Evolutionary conservation across 1,139 yeast genomes (phyloP), one percentile per base, ranked within the genome.

Genomic region (Pichia cactophila): DNA sequence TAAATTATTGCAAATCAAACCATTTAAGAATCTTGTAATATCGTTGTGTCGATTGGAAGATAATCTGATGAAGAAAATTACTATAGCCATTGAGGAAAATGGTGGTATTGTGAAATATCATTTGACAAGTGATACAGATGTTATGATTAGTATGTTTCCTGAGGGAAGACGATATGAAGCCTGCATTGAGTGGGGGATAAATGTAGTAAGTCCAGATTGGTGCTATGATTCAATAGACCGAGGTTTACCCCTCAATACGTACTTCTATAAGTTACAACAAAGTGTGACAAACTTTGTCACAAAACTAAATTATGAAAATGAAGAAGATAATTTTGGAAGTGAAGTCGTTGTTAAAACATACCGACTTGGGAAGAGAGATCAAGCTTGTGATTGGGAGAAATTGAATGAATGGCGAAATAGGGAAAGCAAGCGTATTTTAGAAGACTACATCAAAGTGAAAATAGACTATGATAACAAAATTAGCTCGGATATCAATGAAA

Each of bases 121-220:
- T 2, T 67, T 87, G 49, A 75, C 82, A 6, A 65, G 68, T 11
- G 64, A 70, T 9, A 75, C 75, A 40, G 68, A 76, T 31, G 74
- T 82, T 50, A 69, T 87, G 20, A 69, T 82, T 1, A 74, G 81
- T 6, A 74, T 80, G 31, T 74, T 50, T 8, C 67, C 68, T 20
- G 63, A 67, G 17, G 95, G 95, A 0, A 75, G 73, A 50, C 71
- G 92, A 54, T 84, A 75, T 59, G 68, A 67, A 23, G 81, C 76
- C 61, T 88, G 90, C 1, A 54, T 69, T 12, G 78, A 80, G 58
- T 83, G 92, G 89, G 71, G 71, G 5, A 74, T 81, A 10, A 83
- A 86, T 1, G 75, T 82, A 4, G 79, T 88, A 2, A 85, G 84
- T 58, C 90, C 92, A 0, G 69, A 80, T 45, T 89, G 95, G 94